Base-by-base conservation (phyloP, 805 yeast genomes). In the Candida patagonica region DNA sequence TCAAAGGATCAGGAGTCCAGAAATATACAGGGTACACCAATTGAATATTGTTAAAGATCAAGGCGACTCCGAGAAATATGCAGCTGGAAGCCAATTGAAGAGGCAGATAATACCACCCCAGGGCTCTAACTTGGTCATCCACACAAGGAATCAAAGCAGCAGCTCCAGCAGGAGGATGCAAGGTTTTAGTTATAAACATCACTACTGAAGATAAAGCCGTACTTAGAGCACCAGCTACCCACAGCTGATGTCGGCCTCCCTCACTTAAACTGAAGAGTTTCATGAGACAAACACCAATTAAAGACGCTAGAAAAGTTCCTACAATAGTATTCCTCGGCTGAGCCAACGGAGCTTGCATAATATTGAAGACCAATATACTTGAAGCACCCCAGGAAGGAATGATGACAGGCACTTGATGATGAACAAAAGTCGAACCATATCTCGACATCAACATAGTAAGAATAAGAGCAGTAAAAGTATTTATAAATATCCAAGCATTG, bases 131-230 rank as follows among this genome's bases (percentile, higher is more conserved):
- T 6, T 51, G 46, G 1, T 53, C 68, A 38, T 75, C 78, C 0
- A 71, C 50, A 1, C 68, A 57, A 0, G 84, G 81, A 6, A 78
- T 56, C 26, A 78, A 51, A 0, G 85, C 83, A 7, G 79, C 68
- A 1, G 85, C 84, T 2, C 86, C 86, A 1, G 79, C 77, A 0
- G 86, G 86, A 0, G 86, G 86, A 53, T 79, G 85, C 1, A 76
- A 71, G 42, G 77, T 70, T 45, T 74, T 74, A 4, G 67, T 55
- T 1, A 75, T 45, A 10, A 70, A 57, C 80, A 76, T 76, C 2
- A 60, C 55, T 8, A 72, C 74, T 6, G 78, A 70, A 1, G 79
- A 50, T 4, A 74, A 43, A 0, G 69, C 78, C 6, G 76, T 80
- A 27, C 76, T 62, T 23, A 78, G 51, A 0, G 80, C 78, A 2